Conservation (phyloP, 2,329 filamentous ascomycete species). For the Cladosporium cucumerinum region DNA sequence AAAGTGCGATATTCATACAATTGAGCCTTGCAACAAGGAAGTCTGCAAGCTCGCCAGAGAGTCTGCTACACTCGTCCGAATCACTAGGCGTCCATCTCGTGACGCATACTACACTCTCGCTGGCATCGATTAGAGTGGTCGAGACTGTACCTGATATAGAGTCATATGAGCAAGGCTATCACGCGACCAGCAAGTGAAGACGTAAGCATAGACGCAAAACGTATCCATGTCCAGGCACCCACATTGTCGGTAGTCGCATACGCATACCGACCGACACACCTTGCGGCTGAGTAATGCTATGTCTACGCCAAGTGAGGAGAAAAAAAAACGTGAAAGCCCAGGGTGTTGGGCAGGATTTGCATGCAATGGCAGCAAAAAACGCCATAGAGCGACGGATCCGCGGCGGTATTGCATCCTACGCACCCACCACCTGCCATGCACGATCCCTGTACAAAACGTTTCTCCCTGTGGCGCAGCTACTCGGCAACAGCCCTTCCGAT, state of each 20-base stretch:
- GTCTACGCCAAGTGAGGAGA: background rate
- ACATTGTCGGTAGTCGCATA: background rate
- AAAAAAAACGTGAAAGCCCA: background rate
- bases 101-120: background rate
- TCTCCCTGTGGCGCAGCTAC: constrained; percentile 5
- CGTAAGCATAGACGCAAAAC: background rate
- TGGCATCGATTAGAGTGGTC: background rate
- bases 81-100: background rate
- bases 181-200: constrained; percentile 7
- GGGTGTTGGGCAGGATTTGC: background rate
- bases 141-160: constrained; percentile 1
- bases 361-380: constrained; percentile 1
- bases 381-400: background rate
- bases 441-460: constrained; percentile 14
- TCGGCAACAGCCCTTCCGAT: constrained; percentile 6
- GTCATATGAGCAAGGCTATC: constrained; percentile 3
- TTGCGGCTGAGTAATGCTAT: constrained; percentile 1
- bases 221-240: background rate
- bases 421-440: constrained; percentile 1
- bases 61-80: background rate
- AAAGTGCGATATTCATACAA: background rate
- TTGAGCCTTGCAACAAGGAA: background rate
- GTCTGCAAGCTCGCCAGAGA: background rate
- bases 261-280: background rate
- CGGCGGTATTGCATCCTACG: constrained; percentile 5